Evolutionary conservation across 768 basidiomycete species (phyloP).

Genomic region (Trametes cingulata): DNA sequence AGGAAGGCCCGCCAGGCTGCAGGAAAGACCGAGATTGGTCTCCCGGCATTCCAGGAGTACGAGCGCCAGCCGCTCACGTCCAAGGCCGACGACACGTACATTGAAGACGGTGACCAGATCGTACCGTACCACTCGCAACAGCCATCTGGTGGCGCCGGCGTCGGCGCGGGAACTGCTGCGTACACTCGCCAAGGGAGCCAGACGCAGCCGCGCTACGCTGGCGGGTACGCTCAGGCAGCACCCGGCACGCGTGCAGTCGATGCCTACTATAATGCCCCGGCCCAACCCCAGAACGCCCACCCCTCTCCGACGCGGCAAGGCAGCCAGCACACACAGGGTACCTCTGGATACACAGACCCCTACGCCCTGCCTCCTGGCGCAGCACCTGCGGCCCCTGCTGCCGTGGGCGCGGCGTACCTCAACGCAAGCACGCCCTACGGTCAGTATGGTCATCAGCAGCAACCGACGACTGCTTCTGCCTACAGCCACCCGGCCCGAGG

Average conservation of each 20-base stretch:
- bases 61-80: slow-evolving; percentile 65
- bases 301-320: slow-evolving; percentile 36
- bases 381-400: slow-evolving; percentile 21
- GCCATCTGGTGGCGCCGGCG: slow-evolving; percentile 26
- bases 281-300: slow-evolving; percentile 21
- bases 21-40: slow-evolving; percentile 53
- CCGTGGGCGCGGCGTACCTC: slow-evolving; percentile 37
- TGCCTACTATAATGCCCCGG: slow-evolving; percentile 61
- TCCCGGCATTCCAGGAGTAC: slow-evolving; percentile 76
- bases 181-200: slow-evolving; percentile 29
- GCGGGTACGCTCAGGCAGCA: slow-evolving; percentile 66
- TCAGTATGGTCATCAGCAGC: slow-evolving; percentile 36
- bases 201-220: slow-evolving; percentile 37
- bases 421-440: slow-evolving; percentile 22
- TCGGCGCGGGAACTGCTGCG: slow-evolving; percentile 25
- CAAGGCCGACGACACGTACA: slow-evolving; percentile 57
- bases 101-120: slow-evolving; percentile 44
- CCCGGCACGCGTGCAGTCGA: slow-evolving; percentile 72
- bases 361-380: slow-evolving; percentile 20
- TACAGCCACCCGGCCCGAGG: slow-evolving; percentile 59
- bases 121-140: slow-evolving; percentile 19
- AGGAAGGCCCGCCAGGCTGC: slow-evolving; percentile 67
- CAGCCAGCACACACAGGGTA: slow-evolving; percentile 41
- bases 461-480: slow-evolving; percentile 30
- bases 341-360: slow-evolving; percentile 45